Conservation (phyloP, 148 eudicot genomes). For the Linanthus parryae region DNA sequence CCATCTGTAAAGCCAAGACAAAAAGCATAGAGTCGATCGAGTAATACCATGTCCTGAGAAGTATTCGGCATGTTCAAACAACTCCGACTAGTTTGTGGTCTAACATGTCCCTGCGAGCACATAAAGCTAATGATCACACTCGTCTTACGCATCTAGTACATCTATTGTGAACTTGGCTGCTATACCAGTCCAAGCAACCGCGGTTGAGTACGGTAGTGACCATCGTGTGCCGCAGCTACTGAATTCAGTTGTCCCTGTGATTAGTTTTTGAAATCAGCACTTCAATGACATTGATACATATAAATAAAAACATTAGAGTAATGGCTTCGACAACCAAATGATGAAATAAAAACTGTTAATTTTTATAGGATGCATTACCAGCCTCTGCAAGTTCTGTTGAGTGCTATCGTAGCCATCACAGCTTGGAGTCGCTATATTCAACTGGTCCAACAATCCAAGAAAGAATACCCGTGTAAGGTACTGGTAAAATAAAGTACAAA, state of each 20-base stretch:
- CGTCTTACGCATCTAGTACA: too few relatives aligned
- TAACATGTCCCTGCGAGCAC: slow-evolving; percentile 18
- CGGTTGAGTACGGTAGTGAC: slow-evolving; percentile 5
- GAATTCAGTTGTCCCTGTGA: slow-evolving; percentile 20
- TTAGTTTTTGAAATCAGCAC: not conserved
- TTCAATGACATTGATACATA: not conserved
- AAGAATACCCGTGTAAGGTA: not conserved
- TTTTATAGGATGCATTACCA: slow-evolving; percentile 5
- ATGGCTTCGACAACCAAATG: too few relatives aligned
- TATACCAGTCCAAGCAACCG: slow-evolving; percentile 13
- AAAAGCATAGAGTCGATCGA: not conserved
- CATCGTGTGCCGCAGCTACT: slow-evolving; percentile 11
- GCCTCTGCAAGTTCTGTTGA: slow-evolving; percentile 17
- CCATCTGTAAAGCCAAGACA: not conserved
- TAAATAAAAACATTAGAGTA: too few relatives aligned
- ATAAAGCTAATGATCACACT: too few relatives aligned
- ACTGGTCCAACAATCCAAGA: slow-evolving; percentile 9
- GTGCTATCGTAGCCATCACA: slow-evolving; percentile 9
- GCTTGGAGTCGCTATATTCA: slow-evolving; percentile 9
- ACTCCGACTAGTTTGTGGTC: slow-evolving; percentile 14
- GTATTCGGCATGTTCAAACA: slow-evolving; percentile 11
- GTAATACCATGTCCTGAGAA: slow-evolving; percentile 8
- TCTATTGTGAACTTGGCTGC: too few relatives aligned
- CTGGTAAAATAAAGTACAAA: not conserved
- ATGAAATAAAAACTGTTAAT: not conserved